Evolutionary conservation across 306 rosid species (phyloP), one percentile per base, ranked within the genome.

Genomic region (Prunus campanulata): DNA sequence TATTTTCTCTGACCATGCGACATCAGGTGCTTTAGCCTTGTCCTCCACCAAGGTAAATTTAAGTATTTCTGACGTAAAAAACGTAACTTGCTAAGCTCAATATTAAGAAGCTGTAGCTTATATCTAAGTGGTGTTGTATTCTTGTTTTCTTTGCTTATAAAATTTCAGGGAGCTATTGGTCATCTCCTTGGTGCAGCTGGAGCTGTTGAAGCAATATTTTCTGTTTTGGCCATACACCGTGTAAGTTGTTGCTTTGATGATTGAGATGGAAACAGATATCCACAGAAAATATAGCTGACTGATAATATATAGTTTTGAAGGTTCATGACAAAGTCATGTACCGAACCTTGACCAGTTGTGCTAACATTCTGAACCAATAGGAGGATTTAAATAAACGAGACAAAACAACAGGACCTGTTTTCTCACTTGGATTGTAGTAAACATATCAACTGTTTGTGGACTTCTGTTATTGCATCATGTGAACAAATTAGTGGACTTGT

Each of bases 111-210:
- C 42, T 27, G 9, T 61, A 0, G 42, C n/a, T 25, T 61, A n/a
- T 27, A 27, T 61, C 66, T 27, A 12, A 14, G 66, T 61, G 39
- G 66, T 61, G 29, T 61, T 2, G 0, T 12, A 14, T 61, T 11
- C 30, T 57, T n/a, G 10, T 27, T 61, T 48, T 66, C 19, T 67
- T 15, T 2, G 19, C 19, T 71, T 70, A 49, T n/a, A 72, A 20
- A 66, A 50, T 82, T 84, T 74, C 89, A 90, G 98, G 97, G 98
- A 52, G 98, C 97, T 71, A 54, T 89, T 52, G 97, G 98, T 73
- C 98, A 95, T 89, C 96, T 95, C 54, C 92, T 92, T 22, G 98
- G 97, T 69, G 98, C 97, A 68, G 92, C 98, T 79, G 97, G 96
- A 66, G 98, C 97, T 63, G 97, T 95, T 75, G 98, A 95, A 90